Evolutionary conservation across 495 filamentous ascomycete genomes (phyloP), one percentile per base, ranked within the genome.

Genomic region (Parathielavia hyrcaniae): DNA sequence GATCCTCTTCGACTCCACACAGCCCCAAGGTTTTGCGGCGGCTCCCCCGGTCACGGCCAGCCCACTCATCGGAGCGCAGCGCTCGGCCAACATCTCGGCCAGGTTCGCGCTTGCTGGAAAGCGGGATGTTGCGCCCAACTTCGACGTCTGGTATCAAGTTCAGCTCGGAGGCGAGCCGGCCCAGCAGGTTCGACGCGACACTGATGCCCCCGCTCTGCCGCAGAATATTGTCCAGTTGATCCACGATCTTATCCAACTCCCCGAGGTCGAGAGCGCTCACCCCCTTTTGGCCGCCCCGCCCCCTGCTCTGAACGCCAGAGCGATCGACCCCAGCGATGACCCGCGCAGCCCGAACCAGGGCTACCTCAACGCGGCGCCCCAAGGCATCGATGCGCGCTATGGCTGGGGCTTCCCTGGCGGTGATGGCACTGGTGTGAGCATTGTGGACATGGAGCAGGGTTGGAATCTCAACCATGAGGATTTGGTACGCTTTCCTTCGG

Each of bases 371-470:
- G 48, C 59, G 11, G 60, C 56, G 30, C 58, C 58, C 0, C 16
- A 45, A 7, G 63, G 63, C 8, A 65, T 65, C 35, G 38, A 65
- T 35, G 63, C 60, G 12, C 36, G 39, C 3, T 65, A 65, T 17
- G 63, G 56, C 6, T 65, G 63, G 63, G 44, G 36, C 4, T 47
- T 59, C 5, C 8, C 51, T 14, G 63, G 63, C 5, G 63, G 63
- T 4, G 57, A 62, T 39, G 63, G 63, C 8, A 26, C 44, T 6
- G 38, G 38, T 13, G 55, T 48, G 12, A 53, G 39, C 16, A 47
- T 64, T 12, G 55, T 64, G 5, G 61, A 64, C 34, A 30, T 64
- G 5, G 61, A 64, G 40, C 61, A 60, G n/a, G 61, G 61, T 12
- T 64, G 56, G 53, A 60, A 60, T 30, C 19, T 63, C 9, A 46